Conservation (phyloP, 352 stramenopile species). For the Blastocystis sp. region DNA sequence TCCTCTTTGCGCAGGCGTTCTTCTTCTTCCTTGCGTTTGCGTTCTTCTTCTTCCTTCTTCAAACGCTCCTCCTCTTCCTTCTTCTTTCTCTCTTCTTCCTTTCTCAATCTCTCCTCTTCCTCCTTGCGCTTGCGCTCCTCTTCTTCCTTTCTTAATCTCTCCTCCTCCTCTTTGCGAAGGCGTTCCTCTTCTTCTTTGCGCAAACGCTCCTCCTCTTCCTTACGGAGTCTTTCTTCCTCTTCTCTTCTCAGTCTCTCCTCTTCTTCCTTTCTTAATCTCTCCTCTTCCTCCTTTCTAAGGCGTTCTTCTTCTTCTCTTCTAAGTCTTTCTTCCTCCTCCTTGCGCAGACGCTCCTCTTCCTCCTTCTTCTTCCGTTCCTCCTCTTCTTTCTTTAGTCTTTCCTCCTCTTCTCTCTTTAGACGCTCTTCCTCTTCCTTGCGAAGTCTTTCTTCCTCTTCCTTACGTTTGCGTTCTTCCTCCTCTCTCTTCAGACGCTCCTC, state of each 20-base stretch:
- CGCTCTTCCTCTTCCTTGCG: conserved; percentile 9
- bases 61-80: neutral
- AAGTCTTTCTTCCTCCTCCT: neutral
- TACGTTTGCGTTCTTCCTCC: neutral
- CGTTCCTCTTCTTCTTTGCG: neutral
- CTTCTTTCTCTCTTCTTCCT: conserved; percentile 1
- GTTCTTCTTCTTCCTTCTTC: neutral
- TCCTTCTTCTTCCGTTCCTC: neutral
- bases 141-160: neutral
- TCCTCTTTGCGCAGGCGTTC: neutral
- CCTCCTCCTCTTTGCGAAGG: neutral
- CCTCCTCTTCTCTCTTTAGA: neutral
- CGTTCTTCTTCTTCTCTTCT: neutral
- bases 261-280: neutral
- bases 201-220: neutral
- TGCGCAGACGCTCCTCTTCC: neutral
- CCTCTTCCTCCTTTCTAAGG: neutral
- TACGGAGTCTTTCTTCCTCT: neutral
- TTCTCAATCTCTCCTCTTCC: neutral
- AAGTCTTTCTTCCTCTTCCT: neutral
- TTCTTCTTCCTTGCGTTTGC: neutral
- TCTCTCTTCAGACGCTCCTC: neutral
- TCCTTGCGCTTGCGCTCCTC: neutral
- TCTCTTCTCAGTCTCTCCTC: neutral
- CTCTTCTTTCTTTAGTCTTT: neutral